Evolutionary conservation across 2,329 filamentous ascomycete species (phyloP).

Genomic region (Pseudogymnoascus verrucosus): DNA sequence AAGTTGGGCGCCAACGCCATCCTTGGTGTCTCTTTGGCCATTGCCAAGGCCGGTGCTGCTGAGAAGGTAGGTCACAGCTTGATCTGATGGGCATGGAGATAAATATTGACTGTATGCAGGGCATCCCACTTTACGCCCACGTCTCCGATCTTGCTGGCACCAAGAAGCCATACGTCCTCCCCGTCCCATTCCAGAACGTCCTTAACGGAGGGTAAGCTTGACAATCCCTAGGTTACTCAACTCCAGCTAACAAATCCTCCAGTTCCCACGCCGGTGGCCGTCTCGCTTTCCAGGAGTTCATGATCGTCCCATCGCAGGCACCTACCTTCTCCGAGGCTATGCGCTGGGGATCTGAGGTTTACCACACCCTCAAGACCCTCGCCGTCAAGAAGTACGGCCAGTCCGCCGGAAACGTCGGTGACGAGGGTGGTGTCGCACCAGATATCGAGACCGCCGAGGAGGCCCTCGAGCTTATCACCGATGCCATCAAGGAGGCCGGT

Average conservation of each 20-base stretch:
- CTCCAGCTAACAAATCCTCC: slow-evolving; percentile 14
- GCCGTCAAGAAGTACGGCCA: slow-evolving; percentile 99
- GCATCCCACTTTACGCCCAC: slow-evolving; percentile 79
- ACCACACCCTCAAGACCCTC: slow-evolving; percentile 93
- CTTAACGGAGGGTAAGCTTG: slow-evolving; percentile 57
- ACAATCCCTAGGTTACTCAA: slow-evolving; percentile 21
- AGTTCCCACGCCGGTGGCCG: slow-evolving; percentile 96
- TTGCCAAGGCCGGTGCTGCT: slow-evolving; percentile 83
- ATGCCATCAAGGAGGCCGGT: slow-evolving; percentile 87
- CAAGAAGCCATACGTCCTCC: slow-evolving; percentile 86
- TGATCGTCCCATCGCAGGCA: slow-evolving; percentile 82
- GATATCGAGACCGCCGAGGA: slow-evolving; percentile 97
- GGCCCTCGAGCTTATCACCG: slow-evolving; percentile 91
- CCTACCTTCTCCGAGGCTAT: slow-evolving; percentile 91
- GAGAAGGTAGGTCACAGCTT: slow-evolving; percentile 54
- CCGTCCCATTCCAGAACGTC: slow-evolving; percentile 90
- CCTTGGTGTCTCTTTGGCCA: slow-evolving; percentile 73
- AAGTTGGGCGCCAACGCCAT: slow-evolving; percentile 86
- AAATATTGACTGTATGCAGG: slow-evolving; percentile 32
- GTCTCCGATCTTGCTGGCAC: slow-evolving; percentile 80
- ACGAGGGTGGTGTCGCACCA: slow-evolving; percentile 98
- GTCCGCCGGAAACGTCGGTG: slow-evolving; percentile 96
- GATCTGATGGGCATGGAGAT: slow-evolving; percentile 12
- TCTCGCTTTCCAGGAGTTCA: slow-evolving; percentile 92
- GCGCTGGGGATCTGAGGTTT: slow-evolving; percentile 93